Evolutionary conservation across 169 alveolate species (phyloP), one percentile per base, ranked within the genome.

Genomic region (Toxoplasma gondii): DNA sequence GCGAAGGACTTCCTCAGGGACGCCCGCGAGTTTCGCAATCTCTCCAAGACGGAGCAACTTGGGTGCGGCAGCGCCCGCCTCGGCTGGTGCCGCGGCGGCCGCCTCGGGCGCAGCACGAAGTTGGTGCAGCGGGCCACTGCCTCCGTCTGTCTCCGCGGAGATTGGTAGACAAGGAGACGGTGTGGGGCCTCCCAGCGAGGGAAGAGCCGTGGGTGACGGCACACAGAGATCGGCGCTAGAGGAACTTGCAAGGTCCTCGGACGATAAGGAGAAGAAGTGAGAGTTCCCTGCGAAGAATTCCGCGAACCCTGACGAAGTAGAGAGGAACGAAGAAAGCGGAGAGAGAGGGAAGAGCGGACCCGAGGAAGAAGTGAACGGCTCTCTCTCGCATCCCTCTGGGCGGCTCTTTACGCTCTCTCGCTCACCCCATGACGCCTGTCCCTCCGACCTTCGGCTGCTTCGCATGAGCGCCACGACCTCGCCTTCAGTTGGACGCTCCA

Each of bases 21-120:
- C 88, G 29, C 95, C 95, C 36, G 93, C 88, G 24, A 93, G 92
- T 17, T 58, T 86, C 9, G 93, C 95, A 12, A 93, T 64, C 91
- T 38, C 70, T 0, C 67, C 93, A 41, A 86, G 78, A 54, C 88
- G 87, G 70, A 88, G 78, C 64, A 86, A 12, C 80, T 86, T n/a
- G 45, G 80, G 81, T 17, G 41, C 54, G n/a, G 70, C 45, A 2
- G 44, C 44, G 80, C 5, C 45, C 92, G 34, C 45, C 41, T 38
- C 34, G 80, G 19, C 49, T 31, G 22, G 54, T 88, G 34, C 43
- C 27, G 93, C 88, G 31, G 45, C 64, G 19, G 34, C 78, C 58
- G n/a, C 58, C 49, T 74, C 91, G n/a, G 7, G 74, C 7, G 74
- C 24, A 7, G 29, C 29, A 1, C 74, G 74, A 27, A 27, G 74